phyloP scores from a whole-genome alignment of 2,329 filamentous ascomycete species.

The Neofusicoccum cordaticola region DNA sequence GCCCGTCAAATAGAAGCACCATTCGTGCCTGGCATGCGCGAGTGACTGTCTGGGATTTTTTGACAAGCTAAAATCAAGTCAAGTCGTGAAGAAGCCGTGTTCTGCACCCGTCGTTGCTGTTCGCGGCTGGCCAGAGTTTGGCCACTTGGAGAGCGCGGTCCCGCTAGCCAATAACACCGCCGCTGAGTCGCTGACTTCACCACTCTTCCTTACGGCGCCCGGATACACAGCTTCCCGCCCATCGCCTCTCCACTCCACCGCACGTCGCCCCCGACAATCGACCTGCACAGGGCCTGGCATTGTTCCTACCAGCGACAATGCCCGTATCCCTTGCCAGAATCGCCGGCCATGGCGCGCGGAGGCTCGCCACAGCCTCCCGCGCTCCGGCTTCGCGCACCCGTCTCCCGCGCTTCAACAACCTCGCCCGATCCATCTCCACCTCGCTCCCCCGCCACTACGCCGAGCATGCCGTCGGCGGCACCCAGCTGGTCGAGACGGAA shows the following conservation, averaged over 20 bases:
- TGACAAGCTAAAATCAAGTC: too few relatives aligned
- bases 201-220: neutral
- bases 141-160: neutral
- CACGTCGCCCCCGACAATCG: conserved; percentile 1
- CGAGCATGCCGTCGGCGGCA: conserved; percentile 52
- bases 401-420: conserved; percentile 40
- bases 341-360: conserved; percentile 67
- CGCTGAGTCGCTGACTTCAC: conserved; percentile 11
- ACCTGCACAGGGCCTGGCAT: conserved; percentile 18
- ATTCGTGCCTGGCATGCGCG: too few relatives aligned
- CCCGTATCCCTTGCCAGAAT: conserved; percentile 69
- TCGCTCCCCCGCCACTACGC: conserved; percentile 63
- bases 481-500: conserved; percentile 43
- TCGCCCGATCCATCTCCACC: conserved; percentile 64
- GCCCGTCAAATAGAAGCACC: too few relatives aligned
- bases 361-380: conserved; percentile 59
- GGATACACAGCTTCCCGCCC: neutral
- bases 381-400: conserved; percentile 38
- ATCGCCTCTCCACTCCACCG: conserved; percentile 18
- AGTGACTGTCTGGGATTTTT: too few relatives aligned
- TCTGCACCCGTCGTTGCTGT: too few relatives aligned
- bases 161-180: neutral
- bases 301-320: conserved; percentile 53
- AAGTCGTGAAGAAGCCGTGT: too few relatives aligned
- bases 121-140: neutral